These are phyloP conservation scores for Gardenia jasminoides DNA, from an alignment of 257 asterid genomes.

Conservation along the genomic window DNA sequence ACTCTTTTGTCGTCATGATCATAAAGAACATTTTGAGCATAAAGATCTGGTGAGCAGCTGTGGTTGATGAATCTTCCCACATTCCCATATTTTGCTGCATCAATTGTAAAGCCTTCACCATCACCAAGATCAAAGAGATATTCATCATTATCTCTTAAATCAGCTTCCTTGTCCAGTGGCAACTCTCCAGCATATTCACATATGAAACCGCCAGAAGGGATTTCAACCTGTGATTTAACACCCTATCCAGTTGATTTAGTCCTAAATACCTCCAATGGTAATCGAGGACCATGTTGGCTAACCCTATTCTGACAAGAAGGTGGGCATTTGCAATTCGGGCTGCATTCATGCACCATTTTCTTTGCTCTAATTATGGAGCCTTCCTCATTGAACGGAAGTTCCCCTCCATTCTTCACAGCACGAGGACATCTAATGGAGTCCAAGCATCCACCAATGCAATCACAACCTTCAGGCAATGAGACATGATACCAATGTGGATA, in stretches of 20 bases:
- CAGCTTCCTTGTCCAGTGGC: slow-evolving; percentile 28
- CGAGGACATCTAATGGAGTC: slow-evolving; percentile 36
- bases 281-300: slow-evolving; percentile 41
- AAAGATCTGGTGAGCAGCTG: slow-evolving; percentile 41
- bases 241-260: slow-evolving; percentile 50
- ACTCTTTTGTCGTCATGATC: slow-evolving; percentile 39
- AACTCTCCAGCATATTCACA: slow-evolving; percentile 56
- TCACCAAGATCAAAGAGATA: slow-evolving; percentile 15
- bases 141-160: slow-evolving; percentile 16
- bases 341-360: slow-evolving; percentile 45
- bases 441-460: slow-evolving; percentile 44
- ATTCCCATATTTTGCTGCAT: slow-evolving; percentile 45
- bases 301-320: slow-evolving; percentile 50
- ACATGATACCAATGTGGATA: slow-evolving; percentile 31
- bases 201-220: slow-evolving; percentile 43
- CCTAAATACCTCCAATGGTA: slow-evolving; percentile 44
- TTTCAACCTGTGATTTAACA: slow-evolving; percentile 36
- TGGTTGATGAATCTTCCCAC: slow-evolving; percentile 55
- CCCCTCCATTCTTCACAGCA: slow-evolving; percentile 43
- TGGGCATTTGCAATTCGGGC: slow-evolving; percentile 54
- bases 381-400: slow-evolving; percentile 47
- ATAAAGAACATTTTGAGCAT: slow-evolving; percentile 36
- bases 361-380: slow-evolving; percentile 23
- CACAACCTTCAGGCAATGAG: slow-evolving; percentile 28
- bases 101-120: slow-evolving; percentile 27